A percentile compares a stretch with the other conserved stretches of the same genome.
These are phyloP conservation scores for Chaetomium strumarium DNA, from an alignment of 2,329 filamentous ascomycete species.

Conservation along the genomic window DNA sequence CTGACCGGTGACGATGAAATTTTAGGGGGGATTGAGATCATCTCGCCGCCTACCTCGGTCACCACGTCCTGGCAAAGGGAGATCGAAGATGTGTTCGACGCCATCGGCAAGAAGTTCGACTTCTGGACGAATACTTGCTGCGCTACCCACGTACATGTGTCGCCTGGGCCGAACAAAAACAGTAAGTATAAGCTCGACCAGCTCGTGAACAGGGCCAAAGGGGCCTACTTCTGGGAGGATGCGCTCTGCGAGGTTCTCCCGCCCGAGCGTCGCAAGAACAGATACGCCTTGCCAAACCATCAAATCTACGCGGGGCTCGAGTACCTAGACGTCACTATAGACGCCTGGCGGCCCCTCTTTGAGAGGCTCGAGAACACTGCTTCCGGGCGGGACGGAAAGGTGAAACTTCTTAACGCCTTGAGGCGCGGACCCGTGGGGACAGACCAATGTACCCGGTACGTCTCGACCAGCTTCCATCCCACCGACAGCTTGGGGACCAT, in stretches of 20 bases:
- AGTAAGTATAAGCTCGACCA: background rate
- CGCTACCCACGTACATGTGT: background rate
- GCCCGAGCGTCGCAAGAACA: background rate
- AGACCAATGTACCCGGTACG: background rate
- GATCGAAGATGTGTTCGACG: background rate
- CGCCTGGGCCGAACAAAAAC: background rate
- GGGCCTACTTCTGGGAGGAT: background rate
- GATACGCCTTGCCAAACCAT: background rate
- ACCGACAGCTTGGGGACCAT: background rate
- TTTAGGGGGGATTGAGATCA: slow-evolving; percentile 1
- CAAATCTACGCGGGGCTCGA: background rate
- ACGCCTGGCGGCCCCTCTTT: background rate
- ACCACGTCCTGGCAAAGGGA: background rate
- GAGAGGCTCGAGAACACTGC: background rate
- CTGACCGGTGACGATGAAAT: too few relatives aligned
- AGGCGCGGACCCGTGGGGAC: too few relatives aligned
- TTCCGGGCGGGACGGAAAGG: too few relatives aligned
- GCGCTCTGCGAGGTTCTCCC: background rate
- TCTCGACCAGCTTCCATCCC: background rate
- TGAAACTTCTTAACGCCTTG: too few relatives aligned
- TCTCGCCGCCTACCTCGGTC: background rate
- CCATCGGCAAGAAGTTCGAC: background rate
- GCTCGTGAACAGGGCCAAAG: background rate
- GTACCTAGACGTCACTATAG: background rate
- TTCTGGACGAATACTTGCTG: background rate